Evolutionary conservation across 306 rosid genomes (phyloP), one percentile per base, ranked within the genome.

Genomic region (Prinsepia uniflora): DNA sequence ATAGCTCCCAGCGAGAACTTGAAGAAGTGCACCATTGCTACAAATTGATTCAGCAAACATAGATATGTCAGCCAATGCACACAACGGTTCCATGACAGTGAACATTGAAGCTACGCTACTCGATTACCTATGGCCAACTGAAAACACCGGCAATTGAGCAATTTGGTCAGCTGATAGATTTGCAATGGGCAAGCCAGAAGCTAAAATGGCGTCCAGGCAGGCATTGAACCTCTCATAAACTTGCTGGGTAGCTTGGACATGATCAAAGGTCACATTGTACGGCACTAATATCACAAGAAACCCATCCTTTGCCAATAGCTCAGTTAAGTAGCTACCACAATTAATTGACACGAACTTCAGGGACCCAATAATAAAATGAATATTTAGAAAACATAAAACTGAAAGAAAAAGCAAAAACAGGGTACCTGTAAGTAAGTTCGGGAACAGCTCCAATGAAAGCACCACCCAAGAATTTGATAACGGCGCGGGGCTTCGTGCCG

Each of bases 401-500:
- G 60, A 45, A 64, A 63, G 9, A 18, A 71, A 80, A 69, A 45
- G 63, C 60, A 65, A 47, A 36, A 52, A 14, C n/a, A 1, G 61
- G 52, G 72, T 45, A 90, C 97, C 98, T 81, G 87, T 91, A 94
- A 10, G 97, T 87, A 74, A 89, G 84, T 84, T 94, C 91, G 62
- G 97, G 99, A 71, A 86, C 90, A 78, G 97, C 99, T 65, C 99
- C 99, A 68, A 94, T 77, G 79, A 94, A 91, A 43, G 96, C 99
- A 66, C 99, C 99, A 19, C 97, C 99, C 50, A 94, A 61, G 86
- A 94, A 94, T 70, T 94, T 84, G 90, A 94, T 75, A 74, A 94
- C 82, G 30, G 99, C 99, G 5, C 91, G 86, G 55, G 97, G 97
- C 78, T 70, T 80, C 70, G 58, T 79, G 39, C 85, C 90, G 8